These are phyloP conservation scores for Xanthoceras sorbifolium DNA, from an alignment of 345 rosid species.

Conservation along the genomic window DNA sequence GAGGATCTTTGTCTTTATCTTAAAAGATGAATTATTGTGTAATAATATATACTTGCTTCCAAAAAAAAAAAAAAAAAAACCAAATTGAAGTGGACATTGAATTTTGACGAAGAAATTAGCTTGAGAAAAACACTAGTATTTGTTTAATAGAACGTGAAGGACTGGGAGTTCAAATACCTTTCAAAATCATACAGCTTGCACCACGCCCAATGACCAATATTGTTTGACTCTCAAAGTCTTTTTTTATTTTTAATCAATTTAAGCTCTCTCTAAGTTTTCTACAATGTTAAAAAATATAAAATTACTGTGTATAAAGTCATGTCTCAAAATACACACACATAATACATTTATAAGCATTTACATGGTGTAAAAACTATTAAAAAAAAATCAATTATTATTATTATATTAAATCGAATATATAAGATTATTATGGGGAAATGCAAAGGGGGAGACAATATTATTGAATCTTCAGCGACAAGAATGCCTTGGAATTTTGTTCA, in stretches of 20 bases:
- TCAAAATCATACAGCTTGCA: constrained; percentile 47
- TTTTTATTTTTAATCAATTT: background rate
- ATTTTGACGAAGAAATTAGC: too few relatives aligned
- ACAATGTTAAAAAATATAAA: background rate
- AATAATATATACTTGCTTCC: too few relatives aligned
- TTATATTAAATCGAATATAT: background rate
- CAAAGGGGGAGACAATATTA: background rate
- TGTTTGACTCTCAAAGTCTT: constrained; percentile 15
- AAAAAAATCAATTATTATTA: too few relatives aligned
- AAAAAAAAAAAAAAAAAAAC: too few relatives aligned
- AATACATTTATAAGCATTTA: background rate
- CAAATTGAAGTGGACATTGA: too few relatives aligned
- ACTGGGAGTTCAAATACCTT: constrained; percentile 3
- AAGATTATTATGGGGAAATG: constrained; percentile 9
- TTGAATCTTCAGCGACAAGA: constrained; percentile 34
- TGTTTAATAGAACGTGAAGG: constrained; percentile 13
- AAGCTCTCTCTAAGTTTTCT: background rate
- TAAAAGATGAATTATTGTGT: too few relatives aligned
- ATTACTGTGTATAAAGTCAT: background rate
- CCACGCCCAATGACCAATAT: constrained; percentile 42
- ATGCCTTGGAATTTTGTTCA: constrained; percentile 20
- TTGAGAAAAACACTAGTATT: background rate
- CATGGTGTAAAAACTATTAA: background rate
- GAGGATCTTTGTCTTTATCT: background rate
- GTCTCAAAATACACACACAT: background rate